These are phyloP conservation scores for Tulasnella sp. DNA, from an alignment of 768 basidiomycete genomes.

Conservation along the genomic window DNA sequence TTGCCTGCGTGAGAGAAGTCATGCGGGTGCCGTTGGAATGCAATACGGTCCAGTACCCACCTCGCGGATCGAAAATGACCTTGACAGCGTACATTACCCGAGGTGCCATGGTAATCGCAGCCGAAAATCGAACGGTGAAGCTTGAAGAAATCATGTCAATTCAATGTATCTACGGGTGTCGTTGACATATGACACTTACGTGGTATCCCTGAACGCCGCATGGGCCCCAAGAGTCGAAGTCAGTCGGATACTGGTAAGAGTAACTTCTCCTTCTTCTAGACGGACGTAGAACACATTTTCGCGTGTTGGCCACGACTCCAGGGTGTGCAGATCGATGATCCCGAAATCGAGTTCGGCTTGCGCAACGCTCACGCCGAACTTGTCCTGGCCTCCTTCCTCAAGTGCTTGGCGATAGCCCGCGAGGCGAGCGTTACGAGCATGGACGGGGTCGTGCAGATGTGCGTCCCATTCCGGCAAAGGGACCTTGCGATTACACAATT, in stretches of 20 bases:
- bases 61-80: slow-evolving; percentile 21
- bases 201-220: not conserved
- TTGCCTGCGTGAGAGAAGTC: not conserved
- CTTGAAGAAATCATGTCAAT: not conserved
- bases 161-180: not conserved
- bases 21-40: not conserved
- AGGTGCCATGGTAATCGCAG: not conserved
- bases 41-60: not conserved
- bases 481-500: not conserved
- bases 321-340: slow-evolving; percentile 2
- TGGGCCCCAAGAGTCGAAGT: not conserved
- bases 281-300: not conserved
- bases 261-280: not conserved
- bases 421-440: not conserved
- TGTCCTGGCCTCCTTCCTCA: slow-evolving; percentile 25
- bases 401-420: not conserved
- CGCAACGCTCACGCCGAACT: slow-evolving; percentile 1
- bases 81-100: slow-evolving; percentile 1
- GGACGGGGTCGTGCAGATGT: not conserved
- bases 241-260: not conserved
- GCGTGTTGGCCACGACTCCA: not conserved
- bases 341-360: slow-evolving; percentile 20
- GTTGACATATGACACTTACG: not conserved
- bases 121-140: not conserved
- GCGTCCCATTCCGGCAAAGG: not conserved